phyloP scores from a whole-genome alignment of 2,329 filamentous ascomycete genomes.

The Lasiodiplodia citricola region DNA sequence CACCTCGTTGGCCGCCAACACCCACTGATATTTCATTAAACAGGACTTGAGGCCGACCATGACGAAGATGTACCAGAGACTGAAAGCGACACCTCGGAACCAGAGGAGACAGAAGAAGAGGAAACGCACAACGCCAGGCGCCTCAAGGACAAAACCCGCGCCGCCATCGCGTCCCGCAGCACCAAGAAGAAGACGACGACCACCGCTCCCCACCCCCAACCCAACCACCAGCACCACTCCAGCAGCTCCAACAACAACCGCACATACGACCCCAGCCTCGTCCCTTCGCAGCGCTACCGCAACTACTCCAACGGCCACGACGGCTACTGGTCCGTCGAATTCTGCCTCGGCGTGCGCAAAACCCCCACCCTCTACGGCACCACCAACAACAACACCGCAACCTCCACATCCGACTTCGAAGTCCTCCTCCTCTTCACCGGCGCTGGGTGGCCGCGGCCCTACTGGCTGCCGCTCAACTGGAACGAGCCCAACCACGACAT shows the following conservation, averaged over 20 bases:
- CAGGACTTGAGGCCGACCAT: too few species aligned
- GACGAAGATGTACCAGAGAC: too few species aligned
- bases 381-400: too few species aligned
- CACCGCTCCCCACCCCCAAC: too few species aligned
- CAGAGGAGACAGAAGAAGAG: not conserved
- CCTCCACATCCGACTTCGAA: too few species aligned
- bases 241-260: too few species aligned
- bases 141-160: not conserved
- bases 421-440: not conserved
- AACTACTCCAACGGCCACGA: not conserved
- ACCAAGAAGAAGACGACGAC: too few species aligned
- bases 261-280: not conserved
- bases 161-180: too few species aligned
- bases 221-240: too few species aligned
- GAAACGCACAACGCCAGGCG: not conserved
- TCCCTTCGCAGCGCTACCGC: not conserved
- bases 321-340: not conserved
- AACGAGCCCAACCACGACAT: not conserved
- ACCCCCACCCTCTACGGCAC: not conserved
- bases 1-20: too few species aligned
- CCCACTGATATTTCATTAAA: too few species aligned
- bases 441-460: not conserved
- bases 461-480: not conserved
- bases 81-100: too few species aligned
- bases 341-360: not conserved